Evolutionary conservation across 2,329 filamentous ascomycete species (phyloP), one percentile per base, ranked within the genome.

Genomic region (Cordyceps javanica): DNA sequence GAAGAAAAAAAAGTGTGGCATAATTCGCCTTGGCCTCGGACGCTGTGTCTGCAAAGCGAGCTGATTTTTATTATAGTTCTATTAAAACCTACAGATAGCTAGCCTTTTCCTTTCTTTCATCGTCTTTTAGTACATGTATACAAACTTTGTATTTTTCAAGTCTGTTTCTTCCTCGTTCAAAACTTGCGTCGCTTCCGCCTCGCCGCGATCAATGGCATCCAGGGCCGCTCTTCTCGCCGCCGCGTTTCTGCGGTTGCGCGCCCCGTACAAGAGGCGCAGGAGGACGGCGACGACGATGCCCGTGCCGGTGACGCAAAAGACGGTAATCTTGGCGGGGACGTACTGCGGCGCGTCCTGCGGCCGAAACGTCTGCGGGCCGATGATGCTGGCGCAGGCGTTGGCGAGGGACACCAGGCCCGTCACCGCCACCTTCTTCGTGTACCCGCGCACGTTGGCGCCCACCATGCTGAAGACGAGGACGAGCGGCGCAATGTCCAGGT

Each of bases 301-400:
- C 1, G 23, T 21, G 1, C 38, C 55, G 2, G 39, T 45, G 13
- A 53, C 48, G 39, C 38, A 42, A 30, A 84, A 74, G 50, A 83
- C 77, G 16, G 78, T 75, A 21, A 83, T 74, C 64, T 82, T 81
- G 10, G 79, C 81, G 0, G 78, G 79, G 6, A 75, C 72, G 62
- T 78, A 82, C 2, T 77, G 69, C 1, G 81, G 81, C 0, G 75
- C 77, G 59, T 83, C 79, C 38, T 70, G 70, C 2, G 72, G 72
- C 61, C 77, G 77, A 69, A 83, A 82, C 1, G 79, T 82, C 65
- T 82, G 77, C 1, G 80, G 80, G 0, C 80, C 80, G 59, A 83
- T 82, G 58, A 82, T 79, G 65, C 81, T 82, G 14, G 77, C 80
- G 5, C 80, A 66, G 0, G 77, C 77, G 65, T 81, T 82, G 16